phyloP scores from a whole-genome alignment of 345 rosid genomes.

The Lepidium africanum region DNA sequence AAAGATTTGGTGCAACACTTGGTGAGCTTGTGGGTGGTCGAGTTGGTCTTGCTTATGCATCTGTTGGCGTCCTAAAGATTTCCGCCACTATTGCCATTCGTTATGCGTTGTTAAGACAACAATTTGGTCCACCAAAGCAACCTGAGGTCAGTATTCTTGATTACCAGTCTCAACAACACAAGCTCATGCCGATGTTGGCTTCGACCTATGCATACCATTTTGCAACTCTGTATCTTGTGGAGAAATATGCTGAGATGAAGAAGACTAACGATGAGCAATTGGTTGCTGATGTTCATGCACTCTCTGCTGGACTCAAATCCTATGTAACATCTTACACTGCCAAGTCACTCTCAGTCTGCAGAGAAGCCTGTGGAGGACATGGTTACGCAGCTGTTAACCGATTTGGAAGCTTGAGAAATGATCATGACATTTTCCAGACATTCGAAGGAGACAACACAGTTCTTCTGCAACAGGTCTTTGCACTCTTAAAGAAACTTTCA shows the following conservation, averaged over 20 bases:
- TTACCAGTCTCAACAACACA: conserved; percentile 99
- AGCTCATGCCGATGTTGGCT: conserved; percentile 98
- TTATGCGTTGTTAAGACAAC: conserved; percentile 87
- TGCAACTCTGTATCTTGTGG: conserved; percentile 64
- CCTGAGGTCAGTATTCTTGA: conserved; percentile 97
- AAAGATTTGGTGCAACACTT: conserved; percentile 89
- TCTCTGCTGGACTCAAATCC: conserved; percentile 97
- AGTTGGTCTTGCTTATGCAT: conserved; percentile 83
- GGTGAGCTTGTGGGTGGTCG: conserved; percentile 99
- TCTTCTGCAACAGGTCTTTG: conserved; percentile 72
- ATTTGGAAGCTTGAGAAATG: conserved; percentile 94
- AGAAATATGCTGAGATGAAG: conserved; percentile 79
- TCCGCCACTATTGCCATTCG: conserved; percentile 78
- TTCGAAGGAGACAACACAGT: conserved; percentile 99
- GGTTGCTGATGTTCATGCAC: conserved; percentile 86
- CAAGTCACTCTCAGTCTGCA: conserved; percentile 72
- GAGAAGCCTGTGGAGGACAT: conserved; percentile 99
- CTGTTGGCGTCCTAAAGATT: conserved; percentile 80
- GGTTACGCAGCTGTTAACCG: conserved; percentile 99
- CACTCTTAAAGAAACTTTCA: conserved; percentile 6
- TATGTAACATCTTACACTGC: conserved; percentile 89
- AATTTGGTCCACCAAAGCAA: conserved; percentile 92
- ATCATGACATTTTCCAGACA: conserved; percentile 95
- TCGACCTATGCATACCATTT: conserved; percentile 94
- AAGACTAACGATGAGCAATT: conserved; percentile 67